phyloP scores from a whole-genome alignment of 2,329 filamentous ascomycete genomes.

The Claviceps sp. region DNA sequence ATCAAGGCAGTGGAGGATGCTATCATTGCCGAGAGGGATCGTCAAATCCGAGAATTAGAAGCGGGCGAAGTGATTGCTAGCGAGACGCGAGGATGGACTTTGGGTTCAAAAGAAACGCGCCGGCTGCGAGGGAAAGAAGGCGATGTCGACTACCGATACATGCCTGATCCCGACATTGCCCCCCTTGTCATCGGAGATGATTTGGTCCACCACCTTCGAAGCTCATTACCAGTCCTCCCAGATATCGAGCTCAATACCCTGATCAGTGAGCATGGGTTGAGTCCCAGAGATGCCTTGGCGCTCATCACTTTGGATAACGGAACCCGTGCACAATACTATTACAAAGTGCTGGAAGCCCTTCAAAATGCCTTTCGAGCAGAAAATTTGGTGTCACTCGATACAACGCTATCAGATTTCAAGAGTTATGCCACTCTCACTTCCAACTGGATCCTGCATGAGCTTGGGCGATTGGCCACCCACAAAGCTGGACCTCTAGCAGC shows the following conservation, averaged over 20 bases:
- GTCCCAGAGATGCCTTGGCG: constrained; percentile 69
- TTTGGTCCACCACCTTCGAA: constrained; percentile 49
- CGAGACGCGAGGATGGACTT: constrained; percentile 86
- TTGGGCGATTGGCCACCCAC: constrained; percentile 52
- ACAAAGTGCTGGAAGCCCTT: constrained; percentile 44
- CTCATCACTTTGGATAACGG: constrained; percentile 67
- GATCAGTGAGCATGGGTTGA: constrained; percentile 51
- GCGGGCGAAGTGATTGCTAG: constrained; percentile 61
- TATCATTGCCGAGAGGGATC: constrained; percentile 77
- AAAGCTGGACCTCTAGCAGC: constrained; percentile 20
- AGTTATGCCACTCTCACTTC: constrained; percentile 34
- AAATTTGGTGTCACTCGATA: constrained; percentile 1
- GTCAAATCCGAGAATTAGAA: constrained; percentile 73
- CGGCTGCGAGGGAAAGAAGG: constrained; percentile 85
- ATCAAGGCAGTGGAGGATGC: constrained; percentile 94
- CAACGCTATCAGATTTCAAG: constrained; percentile 15
- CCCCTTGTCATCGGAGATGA: constrained; percentile 64
- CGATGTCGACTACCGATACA: constrained; percentile 94
- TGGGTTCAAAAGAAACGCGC: constrained; percentile 70
- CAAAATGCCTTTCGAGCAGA: constrained; percentile 17
- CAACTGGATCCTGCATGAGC: constrained; percentile 63
- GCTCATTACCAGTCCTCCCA: constrained; percentile 55
- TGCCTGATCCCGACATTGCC: constrained; percentile 87
- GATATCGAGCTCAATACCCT: constrained; percentile 56
- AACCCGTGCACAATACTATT: constrained; percentile 69